Conservation (phyloP, 768 basidiomycete species). For the Trametes cinnabarina region DNA sequence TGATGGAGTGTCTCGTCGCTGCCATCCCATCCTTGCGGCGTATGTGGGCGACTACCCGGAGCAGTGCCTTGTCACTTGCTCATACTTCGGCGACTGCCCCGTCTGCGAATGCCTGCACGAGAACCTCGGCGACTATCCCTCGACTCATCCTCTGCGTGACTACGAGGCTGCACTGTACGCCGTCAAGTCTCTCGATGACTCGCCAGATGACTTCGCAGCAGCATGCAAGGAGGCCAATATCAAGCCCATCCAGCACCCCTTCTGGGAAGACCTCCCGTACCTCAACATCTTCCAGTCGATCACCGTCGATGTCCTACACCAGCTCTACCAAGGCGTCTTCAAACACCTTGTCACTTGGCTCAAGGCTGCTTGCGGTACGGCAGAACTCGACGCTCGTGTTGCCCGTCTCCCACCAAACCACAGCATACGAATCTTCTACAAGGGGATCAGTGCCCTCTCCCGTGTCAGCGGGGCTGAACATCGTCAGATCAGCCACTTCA, state of each 20-base stretch:
- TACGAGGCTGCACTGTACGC: constrained; percentile 1
- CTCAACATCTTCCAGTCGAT: constrained; percentile 12
- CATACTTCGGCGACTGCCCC: constrained; percentile 15
- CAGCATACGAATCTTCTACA: constrained; percentile 31
- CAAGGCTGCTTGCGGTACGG: constrained; percentile 10
- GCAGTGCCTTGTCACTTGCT: constrained; percentile 18
- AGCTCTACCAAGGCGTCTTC: constrained; percentile 32
- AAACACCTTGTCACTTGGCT: constrained; percentile 17
- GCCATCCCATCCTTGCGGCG: constrained; percentile 27
- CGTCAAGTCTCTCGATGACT: background rate
- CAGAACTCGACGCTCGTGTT: background rate
- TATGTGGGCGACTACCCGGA: constrained; percentile 26
- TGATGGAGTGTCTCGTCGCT: constrained; percentile 40
- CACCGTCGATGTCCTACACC: constrained; percentile 16
- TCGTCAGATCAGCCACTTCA: constrained; percentile 25
- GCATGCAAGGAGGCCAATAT: constrained; percentile 11
- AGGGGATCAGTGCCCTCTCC: constrained; percentile 33
- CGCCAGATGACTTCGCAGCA: constrained; percentile 22
- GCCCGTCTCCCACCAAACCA: constrained; percentile 33
- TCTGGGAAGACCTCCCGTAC: constrained; percentile 1
- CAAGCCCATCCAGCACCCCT: constrained; percentile 3
- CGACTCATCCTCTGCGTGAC: background rate
- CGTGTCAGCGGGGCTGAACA: constrained; percentile 36
- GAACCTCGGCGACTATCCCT: background rate
- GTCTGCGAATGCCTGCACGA: background rate